Evolutionary conservation across 768 basidiomycete genomes (phyloP).

Genomic region (Rossbeevera mucosa): DNA sequence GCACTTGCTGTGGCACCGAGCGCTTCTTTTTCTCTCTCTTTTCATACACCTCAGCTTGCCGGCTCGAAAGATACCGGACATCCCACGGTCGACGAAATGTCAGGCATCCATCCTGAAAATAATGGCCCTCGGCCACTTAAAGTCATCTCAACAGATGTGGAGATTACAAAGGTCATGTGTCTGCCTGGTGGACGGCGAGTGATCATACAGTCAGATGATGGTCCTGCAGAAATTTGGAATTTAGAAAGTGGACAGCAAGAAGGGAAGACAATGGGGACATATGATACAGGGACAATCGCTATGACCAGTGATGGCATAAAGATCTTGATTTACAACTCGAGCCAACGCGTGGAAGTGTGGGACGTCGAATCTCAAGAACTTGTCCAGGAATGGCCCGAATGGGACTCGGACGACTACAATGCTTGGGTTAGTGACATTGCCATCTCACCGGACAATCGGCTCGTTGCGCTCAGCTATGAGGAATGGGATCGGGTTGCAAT

Average conservation of each 20-base stretch:
- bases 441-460: background rate
- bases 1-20: background rate
- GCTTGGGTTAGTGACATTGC: too few relatives aligned
- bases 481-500: background rate
- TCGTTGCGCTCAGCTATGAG: background rate
- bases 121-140: background rate
- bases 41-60: too few relatives aligned
- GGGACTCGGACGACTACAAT: too few relatives aligned
- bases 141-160: background rate
- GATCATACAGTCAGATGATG: background rate
- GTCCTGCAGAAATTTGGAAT: background rate
- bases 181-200: slow-evolving; percentile 7
- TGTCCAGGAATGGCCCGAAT: too few relatives aligned
- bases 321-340: too few relatives aligned
- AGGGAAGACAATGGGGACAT: background rate
- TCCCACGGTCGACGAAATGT: too few relatives aligned
- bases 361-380: background rate
- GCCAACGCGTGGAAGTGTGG: too few relatives aligned
- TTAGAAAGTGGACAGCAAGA: slow-evolving; percentile 5
- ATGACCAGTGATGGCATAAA: slow-evolving; percentile 1
- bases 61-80: too few relatives aligned
- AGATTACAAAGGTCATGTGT: background rate
- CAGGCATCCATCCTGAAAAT: too few relatives aligned
- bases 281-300: background rate
- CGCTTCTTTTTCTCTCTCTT: background rate